Conservation (phyloP, 257 asterid species). For the Solanum corneliomulleri region DNA sequence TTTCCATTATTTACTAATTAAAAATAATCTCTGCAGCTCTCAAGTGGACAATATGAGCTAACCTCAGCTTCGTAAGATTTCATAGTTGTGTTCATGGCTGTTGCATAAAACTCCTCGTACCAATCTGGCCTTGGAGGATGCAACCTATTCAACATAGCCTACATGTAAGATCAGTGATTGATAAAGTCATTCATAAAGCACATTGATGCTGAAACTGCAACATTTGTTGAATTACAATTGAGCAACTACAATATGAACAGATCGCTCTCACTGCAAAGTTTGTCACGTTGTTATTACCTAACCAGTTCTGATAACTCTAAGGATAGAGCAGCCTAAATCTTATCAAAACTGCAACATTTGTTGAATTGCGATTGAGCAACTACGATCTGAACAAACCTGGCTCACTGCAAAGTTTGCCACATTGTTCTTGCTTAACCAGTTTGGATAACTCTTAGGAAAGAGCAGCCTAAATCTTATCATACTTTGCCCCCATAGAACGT, state of each 20-base stretch:
- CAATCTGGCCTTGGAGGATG: slow-evolving; percentile 88
- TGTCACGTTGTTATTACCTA: not conserved
- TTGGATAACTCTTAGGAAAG: not conserved
- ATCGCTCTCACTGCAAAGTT: not conserved
- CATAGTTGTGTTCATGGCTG: slow-evolving; percentile 39
- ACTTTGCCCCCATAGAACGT: not conserved
- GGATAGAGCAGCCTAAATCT: not conserved
- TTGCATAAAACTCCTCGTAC: slow-evolving; percentile 87
- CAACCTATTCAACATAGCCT: slow-evolving; percentile 53
- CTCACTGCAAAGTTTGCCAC: not conserved
- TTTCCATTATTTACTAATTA: not conserved
- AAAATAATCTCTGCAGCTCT: not conserved
- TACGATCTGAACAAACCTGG: not conserved
- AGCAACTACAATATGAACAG: not conserved
- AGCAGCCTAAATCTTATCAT: not conserved
- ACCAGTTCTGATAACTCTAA: not conserved
- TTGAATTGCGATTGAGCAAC: not conserved
- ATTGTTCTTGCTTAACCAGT: not conserved
- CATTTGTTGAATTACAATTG: not conserved
- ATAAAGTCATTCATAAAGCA: not conserved
- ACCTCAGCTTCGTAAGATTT: slow-evolving; percentile 79
- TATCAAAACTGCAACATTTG: not conserved
- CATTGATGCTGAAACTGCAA: not conserved
- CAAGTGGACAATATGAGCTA: slow-evolving; percentile 1
- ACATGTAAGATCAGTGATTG: slow-evolving; percentile 1